Evolutionary conservation across 1,139 yeast genomes (phyloP), one percentile per base, ranked within the genome.

Genomic region (Yamadazyma triangularis): DNA sequence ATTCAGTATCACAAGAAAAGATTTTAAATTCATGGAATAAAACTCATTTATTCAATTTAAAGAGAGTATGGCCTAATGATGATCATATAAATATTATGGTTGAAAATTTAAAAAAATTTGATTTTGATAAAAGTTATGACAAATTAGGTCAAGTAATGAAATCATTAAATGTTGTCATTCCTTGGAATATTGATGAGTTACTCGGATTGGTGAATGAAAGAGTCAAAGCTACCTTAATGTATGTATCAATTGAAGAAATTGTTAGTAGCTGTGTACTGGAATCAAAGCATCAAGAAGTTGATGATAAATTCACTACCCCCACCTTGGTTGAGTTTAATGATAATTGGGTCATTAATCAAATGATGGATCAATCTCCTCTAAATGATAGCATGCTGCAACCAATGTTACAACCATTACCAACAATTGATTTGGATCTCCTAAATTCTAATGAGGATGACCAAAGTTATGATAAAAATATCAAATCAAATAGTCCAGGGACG

Each of bases 261-360:
- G 76, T 78, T 4, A 77, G 77, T 15, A 73, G 82, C 50, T 77
- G 84, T 42, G 60, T 76, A 8, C 71, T 72, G 48, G 79, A 73
- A 34, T 40, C 51, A 0, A 29, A 30, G 12, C 6, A 18, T 18
- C 20, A 18, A 18, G 20, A 18, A 18, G 8, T 18, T 18, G 20
- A 18, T 18, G n/a, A n/a, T n/a, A 45, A 41, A 11, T 42, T 35
- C 15, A 39, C 32, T 8, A 45, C 38, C 9, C 15, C 12, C 4
- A 28, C 18, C 4, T 5, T 9, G 7, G 13, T 13, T n/a, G 26
- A 25, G n/a, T n/a, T n/a, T 18, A 34, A 33, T 29, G 44, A 41
- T 15, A 38, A 32, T 21, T 42, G 46, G 46, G 34, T 39, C 14
- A 41, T 42, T 44, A 42, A 32, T 26, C 42, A 38, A 27, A 41